Evolutionary conservation across 306 rosid species (phyloP).

Genomic region (Vigna hirtella): DNA sequence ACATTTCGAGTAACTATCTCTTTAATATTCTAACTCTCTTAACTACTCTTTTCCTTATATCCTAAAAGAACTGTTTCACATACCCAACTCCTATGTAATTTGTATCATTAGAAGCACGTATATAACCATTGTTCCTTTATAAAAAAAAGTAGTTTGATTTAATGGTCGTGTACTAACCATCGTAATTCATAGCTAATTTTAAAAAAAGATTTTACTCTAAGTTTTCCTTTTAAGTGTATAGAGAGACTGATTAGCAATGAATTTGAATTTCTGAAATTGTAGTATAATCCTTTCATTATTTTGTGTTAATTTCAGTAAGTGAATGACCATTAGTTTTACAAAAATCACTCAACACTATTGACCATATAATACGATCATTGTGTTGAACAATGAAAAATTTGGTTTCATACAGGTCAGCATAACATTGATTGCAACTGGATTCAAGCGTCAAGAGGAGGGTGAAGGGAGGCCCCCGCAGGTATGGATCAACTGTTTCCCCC

Average conservation of each 20-base stretch:
- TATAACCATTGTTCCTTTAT: neutral
- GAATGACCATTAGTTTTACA: neutral
- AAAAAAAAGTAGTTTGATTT: neutral
- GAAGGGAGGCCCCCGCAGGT: conserved; percentile 78
- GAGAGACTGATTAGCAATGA: neutral
- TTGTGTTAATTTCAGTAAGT: neutral
- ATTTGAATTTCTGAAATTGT: neutral
- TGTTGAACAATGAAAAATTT: neutral
- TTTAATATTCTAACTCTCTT: too few species aligned
- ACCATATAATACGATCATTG: neutral
- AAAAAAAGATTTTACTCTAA: neutral
- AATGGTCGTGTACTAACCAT: neutral
- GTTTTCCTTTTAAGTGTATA: neutral
- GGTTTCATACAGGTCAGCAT: conserved; percentile 71
- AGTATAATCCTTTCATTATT: neutral
- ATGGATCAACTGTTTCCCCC: conserved; percentile 27
- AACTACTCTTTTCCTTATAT: too few species aligned
- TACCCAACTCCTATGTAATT: conserved; percentile 15
- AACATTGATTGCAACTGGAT: conserved; percentile 89
- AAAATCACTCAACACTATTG: neutral
- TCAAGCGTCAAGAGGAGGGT: conserved; percentile 87
- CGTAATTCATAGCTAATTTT: neutral
- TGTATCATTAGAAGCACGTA: neutral
- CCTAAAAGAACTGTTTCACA: neutral
- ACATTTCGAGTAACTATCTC: too few species aligned